Conservation (phyloP, 495 filamentous ascomycete genomes). For the Pseudomonodictys pantanalensis region DNA sequence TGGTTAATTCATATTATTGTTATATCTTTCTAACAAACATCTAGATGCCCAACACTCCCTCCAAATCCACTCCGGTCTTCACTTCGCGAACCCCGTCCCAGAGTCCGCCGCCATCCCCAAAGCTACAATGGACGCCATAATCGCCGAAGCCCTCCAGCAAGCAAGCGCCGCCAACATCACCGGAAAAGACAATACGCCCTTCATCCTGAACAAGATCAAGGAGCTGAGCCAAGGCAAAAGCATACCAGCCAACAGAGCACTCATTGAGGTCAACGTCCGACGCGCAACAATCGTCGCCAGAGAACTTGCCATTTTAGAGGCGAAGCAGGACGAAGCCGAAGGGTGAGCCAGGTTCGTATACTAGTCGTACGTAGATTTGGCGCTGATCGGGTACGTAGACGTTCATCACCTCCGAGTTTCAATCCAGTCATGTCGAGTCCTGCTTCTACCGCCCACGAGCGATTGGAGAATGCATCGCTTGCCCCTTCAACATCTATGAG, state of each 20-base stretch:
- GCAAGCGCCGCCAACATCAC: slow-evolving; percentile 65
- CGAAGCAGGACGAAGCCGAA: slow-evolving; percentile 23
- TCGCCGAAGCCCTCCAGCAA: slow-evolving; percentile 68
- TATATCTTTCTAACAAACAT: background rate
- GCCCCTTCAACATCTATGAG: background rate
- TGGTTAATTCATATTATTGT: background rate
- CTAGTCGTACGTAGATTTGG: slow-evolving; percentile 5
- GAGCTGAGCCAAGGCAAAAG: slow-evolving; percentile 72
- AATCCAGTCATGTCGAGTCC: slow-evolving; percentile 14
- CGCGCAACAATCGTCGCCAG: slow-evolving; percentile 76
- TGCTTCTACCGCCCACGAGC: background rate
- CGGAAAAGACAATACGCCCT: slow-evolving; percentile 85
- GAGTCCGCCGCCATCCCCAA: slow-evolving; percentile 65
- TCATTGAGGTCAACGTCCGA: slow-evolving; percentile 77
- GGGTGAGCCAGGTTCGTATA: slow-evolving; percentile 27
- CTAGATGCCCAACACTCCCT: slow-evolving; percentile 65
- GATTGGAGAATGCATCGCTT: background rate
- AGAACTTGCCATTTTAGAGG: slow-evolving; percentile 65
- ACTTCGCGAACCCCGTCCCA: slow-evolving; percentile 88
- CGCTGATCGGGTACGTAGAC: slow-evolving; percentile 34
- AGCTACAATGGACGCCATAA: slow-evolving; percentile 67
- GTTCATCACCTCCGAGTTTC: slow-evolving; percentile 1
- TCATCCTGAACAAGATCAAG: slow-evolving; percentile 76
- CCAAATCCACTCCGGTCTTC: slow-evolving; percentile 66
- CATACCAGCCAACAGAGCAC: slow-evolving; percentile 68